A percentile compares a stretch with the other conserved stretches of the same genome.
Conservation (phyloP, 2,329 filamentous ascomycete genomes). For the Tolypocladium album region DNA sequence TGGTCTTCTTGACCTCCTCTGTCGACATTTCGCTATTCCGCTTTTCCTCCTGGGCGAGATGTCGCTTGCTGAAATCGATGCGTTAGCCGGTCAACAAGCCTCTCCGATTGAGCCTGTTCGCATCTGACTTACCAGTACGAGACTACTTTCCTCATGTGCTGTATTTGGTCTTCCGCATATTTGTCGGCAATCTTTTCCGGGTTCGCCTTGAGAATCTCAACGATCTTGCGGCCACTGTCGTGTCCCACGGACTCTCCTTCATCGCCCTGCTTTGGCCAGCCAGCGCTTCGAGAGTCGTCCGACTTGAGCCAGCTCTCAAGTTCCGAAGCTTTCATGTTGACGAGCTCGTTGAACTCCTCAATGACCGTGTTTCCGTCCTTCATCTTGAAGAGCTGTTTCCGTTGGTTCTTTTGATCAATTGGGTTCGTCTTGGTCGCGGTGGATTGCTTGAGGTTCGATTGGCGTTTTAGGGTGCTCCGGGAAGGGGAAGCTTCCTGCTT, state of each 20-base stretch:
- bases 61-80: constrained; percentile 36
- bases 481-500: not conserved
- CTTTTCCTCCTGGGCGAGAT: constrained; percentile 53
- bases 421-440: not conserved
- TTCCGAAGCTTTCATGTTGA: constrained; percentile 54
- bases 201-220: constrained; percentile 52
- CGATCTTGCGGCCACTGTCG: constrained; percentile 51
- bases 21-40: constrained; percentile 41
- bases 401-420: not conserved
- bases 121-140: constrained; percentile 39
- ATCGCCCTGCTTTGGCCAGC: constrained; percentile 47
- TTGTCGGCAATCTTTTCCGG: constrained; percentile 43
- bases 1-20: constrained; percentile 34
- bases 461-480: not conserved
- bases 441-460: not conserved
- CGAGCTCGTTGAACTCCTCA: constrained; percentile 53
- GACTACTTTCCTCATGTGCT: constrained; percentile 53
- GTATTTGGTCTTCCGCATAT: constrained; percentile 43
- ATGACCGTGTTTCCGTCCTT: constrained; percentile 18
- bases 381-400: constrained; percentile 1
- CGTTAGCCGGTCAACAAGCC: not conserved
- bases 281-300: constrained; percentile 45
- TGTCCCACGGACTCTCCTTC: constrained; percentile 54
- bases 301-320: constrained; percentile 51
- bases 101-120: not conserved